Conservation (phyloP, 169 alveolate genomes). For the Babesia caballi region DNA sequence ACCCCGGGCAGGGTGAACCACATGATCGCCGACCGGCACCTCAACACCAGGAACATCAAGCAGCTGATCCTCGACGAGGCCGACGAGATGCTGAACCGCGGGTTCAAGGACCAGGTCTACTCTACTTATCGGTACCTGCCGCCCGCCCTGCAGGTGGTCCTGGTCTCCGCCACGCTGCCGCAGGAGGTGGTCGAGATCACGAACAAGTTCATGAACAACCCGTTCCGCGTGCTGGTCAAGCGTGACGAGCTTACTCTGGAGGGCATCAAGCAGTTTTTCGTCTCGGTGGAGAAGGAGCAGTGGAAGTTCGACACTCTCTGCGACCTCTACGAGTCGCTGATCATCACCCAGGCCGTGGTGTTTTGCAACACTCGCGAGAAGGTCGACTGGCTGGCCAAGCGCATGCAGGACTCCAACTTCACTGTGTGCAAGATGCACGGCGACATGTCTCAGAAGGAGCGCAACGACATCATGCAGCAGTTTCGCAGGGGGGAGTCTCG, state of each 20-base stretch:
- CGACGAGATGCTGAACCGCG: constrained; percentile 97
- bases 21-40: constrained; percentile 95
- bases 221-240: constrained; percentile 96
- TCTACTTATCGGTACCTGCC: constrained; percentile 96
- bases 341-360: constrained; percentile 98
- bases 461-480: constrained; percentile 96
- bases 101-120: constrained; percentile 95
- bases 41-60: constrained; percentile 91
- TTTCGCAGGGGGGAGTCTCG: constrained; percentile 95
- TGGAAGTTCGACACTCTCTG: constrained; percentile 98
- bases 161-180: constrained; percentile 98
- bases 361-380: constrained; percentile 96
- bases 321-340: constrained; percentile 96
- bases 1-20: constrained; percentile 99
- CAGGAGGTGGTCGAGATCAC: constrained; percentile 96
- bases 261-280: constrained; percentile 97
- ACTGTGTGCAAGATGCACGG: constrained; percentile 97
- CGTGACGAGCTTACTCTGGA: constrained; percentile 98
- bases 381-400: constrained; percentile 96
- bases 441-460: constrained; percentile 94
- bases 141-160: constrained; percentile 92
- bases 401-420: constrained; percentile 95
- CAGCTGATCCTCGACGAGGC: constrained; percentile 98
- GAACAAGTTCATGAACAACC: constrained; percentile 96
- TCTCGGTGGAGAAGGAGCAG: constrained; percentile 97